phyloP scores from a whole-genome alignment of 495 filamentous ascomycete genomes.

The Sordaria brevicollis region DNA sequence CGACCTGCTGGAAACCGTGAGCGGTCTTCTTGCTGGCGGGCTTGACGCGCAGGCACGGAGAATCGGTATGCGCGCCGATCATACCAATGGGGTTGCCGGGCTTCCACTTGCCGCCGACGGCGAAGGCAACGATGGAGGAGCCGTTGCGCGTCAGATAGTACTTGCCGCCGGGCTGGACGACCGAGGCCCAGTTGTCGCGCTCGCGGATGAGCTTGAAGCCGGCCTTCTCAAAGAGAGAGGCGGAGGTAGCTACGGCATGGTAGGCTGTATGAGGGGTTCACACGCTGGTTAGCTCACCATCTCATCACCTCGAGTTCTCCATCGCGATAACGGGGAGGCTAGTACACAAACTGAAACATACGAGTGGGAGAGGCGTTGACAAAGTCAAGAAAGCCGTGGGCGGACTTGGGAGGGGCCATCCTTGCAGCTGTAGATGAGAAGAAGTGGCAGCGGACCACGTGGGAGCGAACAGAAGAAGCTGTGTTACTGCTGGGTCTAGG shows the following conservation, averaged over 20 bases:
- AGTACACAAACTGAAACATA: slow-evolving; percentile 32
- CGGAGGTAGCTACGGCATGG: slow-evolving; percentile 78
- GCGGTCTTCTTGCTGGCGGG: slow-evolving; percentile 76
- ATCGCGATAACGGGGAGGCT: background rate
- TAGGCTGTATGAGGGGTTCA: slow-evolving; percentile 51
- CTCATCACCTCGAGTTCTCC: background rate
- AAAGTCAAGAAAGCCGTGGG: slow-evolving; percentile 17
- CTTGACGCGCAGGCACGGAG: slow-evolving; percentile 81
- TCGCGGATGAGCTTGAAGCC: slow-evolving; percentile 88
- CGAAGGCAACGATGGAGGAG: slow-evolving; percentile 90
- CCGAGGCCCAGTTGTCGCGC: slow-evolving; percentile 76
- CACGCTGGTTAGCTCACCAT: background rate
- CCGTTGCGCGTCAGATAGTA: slow-evolving; percentile 94
- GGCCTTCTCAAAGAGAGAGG: slow-evolving; percentile 61
- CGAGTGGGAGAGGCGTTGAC: slow-evolving; percentile 78
- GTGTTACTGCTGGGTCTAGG: background rate
- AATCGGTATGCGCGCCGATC: slow-evolving; percentile 96
- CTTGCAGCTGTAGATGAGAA: slow-evolving; percentile 12
- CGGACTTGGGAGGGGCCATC: slow-evolving; percentile 55
- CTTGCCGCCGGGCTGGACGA: slow-evolving; percentile 76
- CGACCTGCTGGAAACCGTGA: slow-evolving; percentile 90
- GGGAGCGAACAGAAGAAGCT: background rate
- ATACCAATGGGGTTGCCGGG: slow-evolving; percentile 89
- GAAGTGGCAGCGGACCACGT: slow-evolving; percentile 3
- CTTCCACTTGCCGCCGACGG: slow-evolving; percentile 86